Conservation (phyloP, 1,139 yeast genomes). For the Candida smagusa region DNA sequence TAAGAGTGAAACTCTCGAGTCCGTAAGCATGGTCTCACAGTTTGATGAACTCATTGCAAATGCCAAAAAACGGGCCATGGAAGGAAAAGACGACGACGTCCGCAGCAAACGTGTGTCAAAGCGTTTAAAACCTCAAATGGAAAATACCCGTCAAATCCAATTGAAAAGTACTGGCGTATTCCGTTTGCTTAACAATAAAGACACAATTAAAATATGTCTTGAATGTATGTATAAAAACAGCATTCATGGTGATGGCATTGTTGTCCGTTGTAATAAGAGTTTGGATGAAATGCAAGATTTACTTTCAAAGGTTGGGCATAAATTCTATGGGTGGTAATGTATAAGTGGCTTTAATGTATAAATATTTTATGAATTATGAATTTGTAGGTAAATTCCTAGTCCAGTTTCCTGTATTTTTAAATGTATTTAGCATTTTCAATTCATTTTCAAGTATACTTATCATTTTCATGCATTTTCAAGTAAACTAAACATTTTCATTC, state of each 20-base stretch:
- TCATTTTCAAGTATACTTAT: no score
- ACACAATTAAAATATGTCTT: slow-evolving; percentile 18
- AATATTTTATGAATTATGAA: no score
- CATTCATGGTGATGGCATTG: slow-evolving; percentile 6
- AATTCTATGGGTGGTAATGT: slow-evolving; percentile 2
- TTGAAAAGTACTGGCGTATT: slow-evolving; percentile 4
- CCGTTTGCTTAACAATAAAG: slow-evolving; percentile 19
- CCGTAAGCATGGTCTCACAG: slow-evolving; percentile 6
- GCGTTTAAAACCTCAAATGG: slow-evolving; percentile 3
- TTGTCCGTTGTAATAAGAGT: slow-evolving; percentile 4
- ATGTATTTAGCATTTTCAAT: no score
- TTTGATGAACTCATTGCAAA: slow-evolving; percentile 6
- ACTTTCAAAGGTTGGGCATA: slow-evolving; percentile 1
- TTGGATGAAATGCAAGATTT: slow-evolving; percentile 9
- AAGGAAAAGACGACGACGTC: slow-evolving; percentile 2
- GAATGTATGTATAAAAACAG: slow-evolving; percentile 17
- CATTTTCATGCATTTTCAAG: no score
- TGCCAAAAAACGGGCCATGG: slow-evolving; percentile 6
- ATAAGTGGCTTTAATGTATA: no score
- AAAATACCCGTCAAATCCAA: background rate
- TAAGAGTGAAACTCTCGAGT: background rate
- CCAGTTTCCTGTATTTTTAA: no score
- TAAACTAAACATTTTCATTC: no score
- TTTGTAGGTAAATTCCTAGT: no score
- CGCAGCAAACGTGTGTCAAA: slow-evolving; percentile 4